phyloP scores from a whole-genome alignment of 2,329 filamentous ascomycete genomes.

The Polychaeton citri region DNA sequence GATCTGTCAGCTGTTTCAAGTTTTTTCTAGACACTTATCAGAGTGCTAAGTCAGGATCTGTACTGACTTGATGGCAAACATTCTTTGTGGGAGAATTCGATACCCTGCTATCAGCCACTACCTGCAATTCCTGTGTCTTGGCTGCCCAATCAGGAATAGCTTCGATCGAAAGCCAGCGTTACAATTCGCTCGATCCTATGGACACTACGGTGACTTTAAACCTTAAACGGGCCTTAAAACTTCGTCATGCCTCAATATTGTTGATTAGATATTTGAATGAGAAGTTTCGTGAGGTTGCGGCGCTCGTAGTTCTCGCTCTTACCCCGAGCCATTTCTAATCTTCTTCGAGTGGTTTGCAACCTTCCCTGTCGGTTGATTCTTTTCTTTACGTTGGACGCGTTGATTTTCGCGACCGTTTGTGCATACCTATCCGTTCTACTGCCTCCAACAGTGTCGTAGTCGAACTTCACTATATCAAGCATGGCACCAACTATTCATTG shows the following conservation, averaged over 20 bases:
- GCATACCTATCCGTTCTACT: too few species aligned
- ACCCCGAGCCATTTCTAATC: neutral
- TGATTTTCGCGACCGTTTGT: too few species aligned
- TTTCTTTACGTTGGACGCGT: too few species aligned
- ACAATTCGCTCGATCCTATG: neutral
- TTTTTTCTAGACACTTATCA: neutral
- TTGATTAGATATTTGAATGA: too few species aligned
- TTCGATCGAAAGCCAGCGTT: neutral
- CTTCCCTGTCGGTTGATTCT: too few species aligned
- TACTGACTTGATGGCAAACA: neutral
- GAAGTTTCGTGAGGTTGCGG: too few species aligned
- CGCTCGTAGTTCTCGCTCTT: too few species aligned
- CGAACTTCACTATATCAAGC: neutral
- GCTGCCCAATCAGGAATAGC: slow-evolving; percentile 4
- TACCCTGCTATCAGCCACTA: neutral
- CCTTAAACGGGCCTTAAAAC: neutral
- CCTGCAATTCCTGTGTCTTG: slow-evolving; percentile 2
- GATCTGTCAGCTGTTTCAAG: too few species aligned
- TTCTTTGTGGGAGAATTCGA: neutral
- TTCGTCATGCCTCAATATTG: too few species aligned
- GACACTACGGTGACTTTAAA: neutral
- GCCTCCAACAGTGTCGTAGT: too few species aligned
- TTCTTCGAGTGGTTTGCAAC: neutral
- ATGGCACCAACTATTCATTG: slow-evolving; percentile 1
- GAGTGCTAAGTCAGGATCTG: neutral